A percentile compares a stretch with the other conserved stretches of the same genome.
Conservation (phyloP, 2,329 filamentous ascomycete genomes). For the Calonectria crousiana region DNA sequence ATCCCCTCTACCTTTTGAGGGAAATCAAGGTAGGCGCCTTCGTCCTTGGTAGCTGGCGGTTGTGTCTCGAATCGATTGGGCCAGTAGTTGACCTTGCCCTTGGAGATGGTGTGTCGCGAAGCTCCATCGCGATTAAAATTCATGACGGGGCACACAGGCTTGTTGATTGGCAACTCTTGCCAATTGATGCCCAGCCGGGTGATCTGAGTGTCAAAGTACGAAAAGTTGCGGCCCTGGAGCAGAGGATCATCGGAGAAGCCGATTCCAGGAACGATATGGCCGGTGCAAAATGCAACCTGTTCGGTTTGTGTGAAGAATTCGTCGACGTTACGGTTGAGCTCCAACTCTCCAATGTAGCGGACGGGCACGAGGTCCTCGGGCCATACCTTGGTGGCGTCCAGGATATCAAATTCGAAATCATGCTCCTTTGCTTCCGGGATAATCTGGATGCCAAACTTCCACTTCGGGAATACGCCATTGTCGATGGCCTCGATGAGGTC, state of each 20-base stretch:
- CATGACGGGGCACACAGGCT: conserved; percentile 79
- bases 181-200: conserved; percentile 71
- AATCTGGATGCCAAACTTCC: conserved; percentile 86
- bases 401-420: conserved; percentile 86
- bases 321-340: conserved; percentile 83
- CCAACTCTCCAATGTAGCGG: conserved; percentile 82
- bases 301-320: conserved; percentile 88
- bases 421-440: conserved; percentile 79
- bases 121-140: conserved; percentile 82
- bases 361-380: conserved; percentile 82
- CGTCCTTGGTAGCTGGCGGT: conserved; percentile 70
- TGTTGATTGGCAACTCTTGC: conserved; percentile 83
- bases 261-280: conserved; percentile 82
- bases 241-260: conserved; percentile 83
- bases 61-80: conserved; percentile 72
- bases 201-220: conserved; percentile 54
- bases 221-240: conserved; percentile 78
- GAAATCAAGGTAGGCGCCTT: conserved; percentile 79
- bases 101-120: conserved; percentile 78
- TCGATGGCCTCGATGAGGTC: conserved; percentile 82
- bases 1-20: conserved; percentile 73
- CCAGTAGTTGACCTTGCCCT: conserved; percentile 74
- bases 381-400: conserved; percentile 90
- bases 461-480: conserved; percentile 77
- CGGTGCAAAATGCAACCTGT: conserved; percentile 85